These are phyloP conservation scores for Tuber magnatum DNA, from an alignment of 495 filamentous ascomycete species.

Conservation along the genomic window DNA sequence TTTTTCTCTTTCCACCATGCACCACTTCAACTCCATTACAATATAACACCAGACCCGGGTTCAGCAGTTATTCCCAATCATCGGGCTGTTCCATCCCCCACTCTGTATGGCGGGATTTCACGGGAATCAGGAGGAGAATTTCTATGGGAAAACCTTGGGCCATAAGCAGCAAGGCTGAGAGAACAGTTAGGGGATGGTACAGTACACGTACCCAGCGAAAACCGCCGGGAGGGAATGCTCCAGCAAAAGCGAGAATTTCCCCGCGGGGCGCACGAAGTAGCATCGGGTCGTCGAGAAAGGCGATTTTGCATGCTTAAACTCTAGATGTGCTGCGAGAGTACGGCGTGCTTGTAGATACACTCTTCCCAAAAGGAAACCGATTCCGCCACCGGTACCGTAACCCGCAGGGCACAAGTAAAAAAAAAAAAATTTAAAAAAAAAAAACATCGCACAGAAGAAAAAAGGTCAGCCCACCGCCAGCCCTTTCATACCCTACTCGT, in stretches of 20 bases:
- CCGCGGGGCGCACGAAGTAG: neutral
- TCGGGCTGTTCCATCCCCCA: neutral
- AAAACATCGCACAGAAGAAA: neutral
- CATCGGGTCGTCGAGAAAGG: neutral
- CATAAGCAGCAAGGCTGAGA: neutral
- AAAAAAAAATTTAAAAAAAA: too few species aligned
- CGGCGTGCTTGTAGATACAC: neutral
- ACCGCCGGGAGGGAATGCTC: too few species aligned
- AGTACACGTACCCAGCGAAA: too few species aligned
- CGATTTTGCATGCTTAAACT: neutral
- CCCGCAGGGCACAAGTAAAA: neutral
- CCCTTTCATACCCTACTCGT: too few species aligned
- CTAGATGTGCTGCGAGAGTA: neutral
- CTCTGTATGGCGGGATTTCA: neutral
- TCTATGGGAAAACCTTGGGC: neutral
- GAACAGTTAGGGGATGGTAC: neutral
- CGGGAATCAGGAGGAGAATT: neutral
- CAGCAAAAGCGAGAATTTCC: too few species aligned
- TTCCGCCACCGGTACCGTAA: neutral
- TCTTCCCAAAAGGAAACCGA: neutral
- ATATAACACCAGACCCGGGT: neutral
- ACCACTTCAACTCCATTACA: neutral
- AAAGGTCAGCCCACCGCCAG: neutral
- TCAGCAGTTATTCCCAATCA: neutral
- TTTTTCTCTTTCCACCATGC: neutral